phyloP scores from a whole-genome alignment of 805 yeast species.

The Candida argentea region DNA sequence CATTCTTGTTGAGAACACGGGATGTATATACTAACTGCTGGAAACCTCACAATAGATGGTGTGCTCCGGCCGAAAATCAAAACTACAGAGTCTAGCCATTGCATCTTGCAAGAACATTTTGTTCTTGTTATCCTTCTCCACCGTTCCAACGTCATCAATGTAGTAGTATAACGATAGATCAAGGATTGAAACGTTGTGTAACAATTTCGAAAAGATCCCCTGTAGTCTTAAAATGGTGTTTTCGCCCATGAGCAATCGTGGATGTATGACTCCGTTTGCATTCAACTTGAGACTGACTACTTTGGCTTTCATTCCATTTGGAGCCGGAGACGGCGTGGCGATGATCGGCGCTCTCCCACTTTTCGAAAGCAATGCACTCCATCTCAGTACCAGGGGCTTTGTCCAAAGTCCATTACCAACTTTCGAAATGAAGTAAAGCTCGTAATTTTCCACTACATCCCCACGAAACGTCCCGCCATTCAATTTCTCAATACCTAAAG shows the following conservation, averaged over 20 bases:
- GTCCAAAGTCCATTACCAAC: constrained; percentile 23
- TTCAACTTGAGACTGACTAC: constrained; percentile 6
- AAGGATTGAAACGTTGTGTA: constrained; percentile 10
- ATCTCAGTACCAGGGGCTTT: constrained; percentile 17
- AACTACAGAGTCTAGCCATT: constrained; percentile 16
- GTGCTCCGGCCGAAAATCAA: constrained; percentile 13
- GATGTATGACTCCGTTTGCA: constrained; percentile 2
- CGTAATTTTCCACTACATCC: constrained; percentile 52
- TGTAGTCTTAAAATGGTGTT: constrained; percentile 23
- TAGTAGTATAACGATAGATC: constrained; percentile 17
- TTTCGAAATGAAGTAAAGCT: constrained; percentile 51
- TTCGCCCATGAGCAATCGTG: constrained; percentile 13
- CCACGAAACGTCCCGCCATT: constrained; percentile 47
- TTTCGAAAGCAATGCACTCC: constrained; percentile 31
- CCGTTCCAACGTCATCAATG: constrained; percentile 14
- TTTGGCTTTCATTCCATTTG: constrained; percentile 3
- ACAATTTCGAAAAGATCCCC: constrained; percentile 17
- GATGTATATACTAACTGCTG: not conserved
- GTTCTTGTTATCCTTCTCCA: no score
- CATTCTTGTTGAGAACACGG: not conserved
- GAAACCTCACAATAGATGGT: constrained; percentile 9
- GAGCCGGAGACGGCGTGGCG: not conserved
- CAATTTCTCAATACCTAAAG: constrained; percentile 23
- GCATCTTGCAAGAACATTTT: constrained; percentile 18
- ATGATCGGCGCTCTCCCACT: constrained; percentile 14